Evolutionary conservation across 2,329 filamentous ascomycete species (phyloP), one percentile per base, ranked within the genome.

Genomic region (Madurella fahalii): DNA sequence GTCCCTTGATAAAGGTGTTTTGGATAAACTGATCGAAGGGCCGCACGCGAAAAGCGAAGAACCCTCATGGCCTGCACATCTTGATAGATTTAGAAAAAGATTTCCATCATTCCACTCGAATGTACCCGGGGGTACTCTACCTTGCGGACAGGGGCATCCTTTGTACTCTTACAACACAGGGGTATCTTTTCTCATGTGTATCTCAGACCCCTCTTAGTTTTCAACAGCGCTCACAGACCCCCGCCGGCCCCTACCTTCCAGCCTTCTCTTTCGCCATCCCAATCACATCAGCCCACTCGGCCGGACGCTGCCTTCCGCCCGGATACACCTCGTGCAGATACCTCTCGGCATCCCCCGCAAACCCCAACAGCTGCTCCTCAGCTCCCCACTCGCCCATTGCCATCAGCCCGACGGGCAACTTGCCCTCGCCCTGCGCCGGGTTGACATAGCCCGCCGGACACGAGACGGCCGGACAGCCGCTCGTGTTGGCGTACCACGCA

Each of bases 401-500:
- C 78, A 85, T 78, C 57, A 87, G 63, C 5, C 83, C 80, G 18
- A 87, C 71, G 0, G 84, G 81, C 50, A 87, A 60, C 62, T 74
- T 78, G 0, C 86, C 87, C 53, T 77, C 72, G 1, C 81, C 83
- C 61, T 79, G 73, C 5, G 72, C 71, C 0, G 80, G 76, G 25
- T 82, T 73, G 3, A 76, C 79, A 71, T 91, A 95, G 1, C 89
- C 91, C 11, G 89, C 84, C 0, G 92, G 90, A 37, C 83, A 84
- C 44, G 77, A 84, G 12, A 95, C 80, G 1, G 89, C 84, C 1
- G 92, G 92, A 47, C 85, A 85, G 0, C 92, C 92, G 0, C 79
- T 83, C 63, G 90, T 85, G 70, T 96, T 96, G 7, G 91, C 87
- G 37, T 95, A 71, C 81, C 88, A 95, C 15, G 89, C 84, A 71